Evolutionary conservation across 1,284 basidiomycete genomes (phyloP).

Genomic region (Ceratorhiza oryzae-sativae): DNA sequence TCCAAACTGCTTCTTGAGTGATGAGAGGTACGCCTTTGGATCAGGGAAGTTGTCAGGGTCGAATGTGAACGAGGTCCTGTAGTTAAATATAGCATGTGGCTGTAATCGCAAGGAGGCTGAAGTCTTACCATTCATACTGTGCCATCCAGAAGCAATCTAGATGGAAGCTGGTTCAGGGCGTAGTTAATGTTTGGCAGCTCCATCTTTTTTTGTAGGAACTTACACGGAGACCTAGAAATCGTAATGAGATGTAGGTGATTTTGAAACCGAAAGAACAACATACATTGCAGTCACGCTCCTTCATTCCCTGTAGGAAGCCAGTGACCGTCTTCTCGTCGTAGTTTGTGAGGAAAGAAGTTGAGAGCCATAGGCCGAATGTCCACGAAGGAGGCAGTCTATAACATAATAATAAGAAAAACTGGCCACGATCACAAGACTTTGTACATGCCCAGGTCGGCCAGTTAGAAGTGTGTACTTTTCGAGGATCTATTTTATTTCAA

Average conservation of each 20-base stretch:
- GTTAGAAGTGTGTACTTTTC: slow-evolving; percentile 69
- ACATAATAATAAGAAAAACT: neutral
- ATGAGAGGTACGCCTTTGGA: slow-evolving; percentile 68
- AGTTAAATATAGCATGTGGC: neutral
- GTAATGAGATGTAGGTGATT: neutral
- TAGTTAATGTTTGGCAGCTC: neutral
- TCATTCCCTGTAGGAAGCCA: slow-evolving; percentile 73
- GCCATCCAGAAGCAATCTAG: slow-evolving; percentile 85
- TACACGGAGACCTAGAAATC: slow-evolving; percentile 36
- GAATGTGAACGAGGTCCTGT: slow-evolving; percentile 76
- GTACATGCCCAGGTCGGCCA: slow-evolving; percentile 64
- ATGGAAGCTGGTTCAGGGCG: slow-evolving; percentile 57
- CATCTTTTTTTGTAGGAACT: neutral
- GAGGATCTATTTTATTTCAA: slow-evolving; percentile 61
- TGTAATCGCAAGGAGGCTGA: neutral
- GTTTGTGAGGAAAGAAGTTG: slow-evolving; percentile 75
- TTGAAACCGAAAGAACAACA: neutral
- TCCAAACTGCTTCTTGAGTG: slow-evolving; percentile 71
- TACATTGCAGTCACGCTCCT: slow-evolving; percentile 61
- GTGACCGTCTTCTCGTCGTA: slow-evolving; percentile 69
- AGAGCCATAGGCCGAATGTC: slow-evolving; percentile 79
- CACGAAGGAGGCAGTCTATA: slow-evolving; percentile 68
- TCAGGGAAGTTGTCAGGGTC: slow-evolving; percentile 79
- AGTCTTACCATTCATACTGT: slow-evolving; percentile 69
- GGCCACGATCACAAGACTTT: neutral